Evolutionary conservation across 345 rosid genomes (phyloP).

Genomic region (Salix caprea): DNA sequence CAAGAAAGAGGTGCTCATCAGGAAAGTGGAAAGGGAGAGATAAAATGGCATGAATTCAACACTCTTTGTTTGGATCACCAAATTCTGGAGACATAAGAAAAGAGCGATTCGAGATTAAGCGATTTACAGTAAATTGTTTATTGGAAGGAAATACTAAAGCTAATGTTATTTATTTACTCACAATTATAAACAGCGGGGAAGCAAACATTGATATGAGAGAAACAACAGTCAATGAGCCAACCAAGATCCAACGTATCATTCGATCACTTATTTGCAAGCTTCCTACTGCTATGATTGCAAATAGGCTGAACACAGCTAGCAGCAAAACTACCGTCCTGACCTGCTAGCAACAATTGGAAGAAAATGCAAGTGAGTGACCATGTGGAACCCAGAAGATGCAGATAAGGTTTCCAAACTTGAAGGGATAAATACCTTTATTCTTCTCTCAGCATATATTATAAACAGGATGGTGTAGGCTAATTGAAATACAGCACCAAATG

Average conservation of each 20-base stretch:
- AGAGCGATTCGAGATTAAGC: neutral
- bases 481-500: constrained; percentile 68
- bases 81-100: constrained; percentile 41
- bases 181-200: constrained; percentile 84
- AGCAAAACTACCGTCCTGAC: constrained; percentile 6
- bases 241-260: constrained; percentile 38
- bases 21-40: constrained; percentile 78
- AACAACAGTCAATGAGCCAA: constrained; percentile 59
- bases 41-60: constrained; percentile 92
- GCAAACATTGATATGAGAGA: constrained; percentile 89
- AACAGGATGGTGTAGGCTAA: constrained; percentile 56
- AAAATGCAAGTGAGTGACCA: neutral
- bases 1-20: constrained; percentile 75
- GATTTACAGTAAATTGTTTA: neutral
- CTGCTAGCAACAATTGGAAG: neutral
- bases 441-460: constrained; percentile 49
- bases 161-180: constrained; percentile 32
- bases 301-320: constrained; percentile 39
- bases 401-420: neutral
- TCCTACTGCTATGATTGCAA: constrained; percentile 42
- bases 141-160: neutral
- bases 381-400: neutral
- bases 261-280: constrained; percentile 55
- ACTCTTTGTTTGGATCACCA: constrained; percentile 74
- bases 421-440: constrained; percentile 45